Conservation (phyloP, 1,284 basidiomycete species). For the Apiotrichum laibachii region DNA sequence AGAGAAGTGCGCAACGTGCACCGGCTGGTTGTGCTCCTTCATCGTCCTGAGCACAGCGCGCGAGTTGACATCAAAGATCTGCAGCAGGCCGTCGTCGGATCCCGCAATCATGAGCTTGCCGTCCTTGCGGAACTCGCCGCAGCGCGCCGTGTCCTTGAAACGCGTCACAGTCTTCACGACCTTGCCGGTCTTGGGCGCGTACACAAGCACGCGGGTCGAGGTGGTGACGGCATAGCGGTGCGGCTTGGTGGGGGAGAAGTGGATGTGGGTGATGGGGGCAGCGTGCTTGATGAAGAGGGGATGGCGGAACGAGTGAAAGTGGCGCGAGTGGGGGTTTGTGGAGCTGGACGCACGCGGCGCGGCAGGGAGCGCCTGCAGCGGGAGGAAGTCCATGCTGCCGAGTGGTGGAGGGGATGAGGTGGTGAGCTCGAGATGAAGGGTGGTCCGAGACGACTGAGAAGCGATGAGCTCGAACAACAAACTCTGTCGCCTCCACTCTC, state of each 20-base stretch:
- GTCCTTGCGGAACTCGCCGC: constrained; percentile 81
- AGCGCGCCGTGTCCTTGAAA: constrained; percentile 93
- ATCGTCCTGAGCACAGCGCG: constrained; percentile 83
- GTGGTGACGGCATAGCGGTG: constrained; percentile 94
- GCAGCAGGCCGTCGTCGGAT: constrained; percentile 89
- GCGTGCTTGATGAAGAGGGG: constrained; percentile 76
- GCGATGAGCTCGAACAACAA: too few relatives aligned
- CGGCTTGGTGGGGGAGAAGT: constrained; percentile 79
- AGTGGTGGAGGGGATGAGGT: background rate
- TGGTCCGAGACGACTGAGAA: too few relatives aligned
- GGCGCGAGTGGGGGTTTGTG: constrained; percentile 48
- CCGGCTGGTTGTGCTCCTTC: constrained; percentile 89
- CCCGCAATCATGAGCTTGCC: constrained; percentile 94
- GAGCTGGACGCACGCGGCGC: constrained; percentile 42
- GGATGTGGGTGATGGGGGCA: constrained; percentile 85
- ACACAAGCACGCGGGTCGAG: constrained; percentile 90
- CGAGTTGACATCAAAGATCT: constrained; percentile 95
- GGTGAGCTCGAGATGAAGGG: background rate
- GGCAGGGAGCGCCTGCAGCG: constrained; percentile 43
- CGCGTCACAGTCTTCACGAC: constrained; percentile 93
- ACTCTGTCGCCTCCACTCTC: too few relatives aligned
- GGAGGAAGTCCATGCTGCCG: constrained; percentile 46
- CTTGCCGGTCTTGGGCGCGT: constrained; percentile 91
- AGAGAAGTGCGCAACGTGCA: constrained; percentile 92
- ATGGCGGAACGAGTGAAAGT: constrained; percentile 51